A percentile compares a stretch with the other conserved stretches of the same genome.
These are phyloP conservation scores for Globisporangium acanthophoron DNA, from an alignment of 352 stramenopile species.

Conservation along the genomic window DNA sequence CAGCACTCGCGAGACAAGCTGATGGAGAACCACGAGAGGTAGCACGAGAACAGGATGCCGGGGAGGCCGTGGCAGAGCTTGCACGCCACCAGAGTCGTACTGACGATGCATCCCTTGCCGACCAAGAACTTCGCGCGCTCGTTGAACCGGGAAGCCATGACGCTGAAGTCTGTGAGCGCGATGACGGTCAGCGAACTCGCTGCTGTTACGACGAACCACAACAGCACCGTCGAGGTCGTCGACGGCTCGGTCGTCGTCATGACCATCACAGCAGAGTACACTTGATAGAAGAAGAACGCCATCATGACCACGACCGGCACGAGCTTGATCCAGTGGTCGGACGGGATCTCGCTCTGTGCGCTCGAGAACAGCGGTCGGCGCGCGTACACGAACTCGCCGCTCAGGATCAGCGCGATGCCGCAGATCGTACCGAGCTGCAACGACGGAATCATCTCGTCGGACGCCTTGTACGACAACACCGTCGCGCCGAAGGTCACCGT, in stretches of 20 bases:
- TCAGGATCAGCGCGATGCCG: slow-evolving; percentile 50
- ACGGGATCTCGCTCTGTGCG: slow-evolving; percentile 36
- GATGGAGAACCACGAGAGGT: slow-evolving; percentile 62
- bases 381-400: slow-evolving; percentile 39
- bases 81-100: slow-evolving; percentile 39
- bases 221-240: slow-evolving; percentile 25
- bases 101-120: slow-evolving; percentile 32
- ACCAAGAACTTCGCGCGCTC: slow-evolving; percentile 23
- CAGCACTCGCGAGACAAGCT: slow-evolving; percentile 66
- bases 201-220: slow-evolving; percentile 44
- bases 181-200: slow-evolving; percentile 41
- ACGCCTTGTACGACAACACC: slow-evolving; percentile 48
- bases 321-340: slow-evolving; percentile 78
- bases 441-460: slow-evolving; percentile 55
- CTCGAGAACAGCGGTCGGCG: slow-evolving; percentile 19
- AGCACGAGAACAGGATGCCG: slow-evolving; percentile 47
- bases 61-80: slow-evolving; percentile 35
- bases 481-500: slow-evolving; percentile 50
- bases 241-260: slow-evolving; percentile 28
- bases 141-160: slow-evolving; percentile 30
- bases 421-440: slow-evolving; percentile 70
- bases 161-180: slow-evolving; percentile 35
- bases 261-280: slow-evolving; percentile 37
- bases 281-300: slow-evolving; percentile 51
- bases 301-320: slow-evolving; percentile 59